Evolutionary conservation across 345 rosid genomes (phyloP), one percentile per base, ranked within the genome.

Genomic region (Geranium rotundifolium): DNA sequence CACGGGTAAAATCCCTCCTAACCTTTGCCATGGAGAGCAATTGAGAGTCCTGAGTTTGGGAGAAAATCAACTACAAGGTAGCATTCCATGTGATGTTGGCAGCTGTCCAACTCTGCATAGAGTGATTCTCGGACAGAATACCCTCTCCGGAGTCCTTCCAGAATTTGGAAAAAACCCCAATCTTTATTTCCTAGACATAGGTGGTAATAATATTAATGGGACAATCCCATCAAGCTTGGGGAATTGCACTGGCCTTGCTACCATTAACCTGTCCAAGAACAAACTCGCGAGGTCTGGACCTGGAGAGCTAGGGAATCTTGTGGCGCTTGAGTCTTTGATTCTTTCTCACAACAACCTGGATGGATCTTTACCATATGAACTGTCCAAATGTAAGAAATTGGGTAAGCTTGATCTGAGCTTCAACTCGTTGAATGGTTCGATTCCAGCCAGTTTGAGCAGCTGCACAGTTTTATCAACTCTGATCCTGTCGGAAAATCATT

Each of bases 1-100:
- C 76, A 77, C 73, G 0, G 96, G 97, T 41, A 75, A 67, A 57
- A 79, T 91, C 57, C 97, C 96, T 0, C 85, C 86, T 0, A 71
- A 79, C 73, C 83, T 91, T 29, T 91, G 97, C 84, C 72, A 63
- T 14, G 73, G 90, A 54, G 80, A 71, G 72, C 74, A 67, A 69
- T 56, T 88, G 64, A 15, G 54, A 17, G 78, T 76, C 39, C 79
- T 86, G 62, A 81, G 80, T 62, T 70, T 88, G 70, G 95, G 90
- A 31, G 61, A 68, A 30, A 88, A 91, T 72, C 82, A 30, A 57
- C 77, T 91, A 73, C 69, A 70, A 7, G 91, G 97, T 1, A 64
- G 71, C 71, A 69, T 91, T 70, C 93, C 90, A 58, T 59, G 77
- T 31, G 80, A 73, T 66, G 64, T 83, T 1, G 87, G 86, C 67